A percentile compares a stretch with the other conserved stretches of the same genome.
These are phyloP conservation scores for Cercospora sp. DNA, from an alignment of 2,329 filamentous ascomycete species.

Conservation along the genomic window DNA sequence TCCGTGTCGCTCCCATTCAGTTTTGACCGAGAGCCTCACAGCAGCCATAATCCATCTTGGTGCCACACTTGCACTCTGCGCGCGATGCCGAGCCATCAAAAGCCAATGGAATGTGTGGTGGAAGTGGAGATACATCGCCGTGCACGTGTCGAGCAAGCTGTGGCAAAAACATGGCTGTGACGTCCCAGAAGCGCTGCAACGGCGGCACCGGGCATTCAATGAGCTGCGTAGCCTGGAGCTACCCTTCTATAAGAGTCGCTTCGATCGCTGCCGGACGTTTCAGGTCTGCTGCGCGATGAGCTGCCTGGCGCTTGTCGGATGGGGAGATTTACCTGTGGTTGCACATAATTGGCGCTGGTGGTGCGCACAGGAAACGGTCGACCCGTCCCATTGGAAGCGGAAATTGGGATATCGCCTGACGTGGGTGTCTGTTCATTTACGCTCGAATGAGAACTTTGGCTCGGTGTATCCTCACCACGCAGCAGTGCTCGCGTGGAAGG, in stretches of 20 bases:
- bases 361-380: slow-evolving; percentile 47
- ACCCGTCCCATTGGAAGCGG: slow-evolving; percentile 30
- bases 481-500: slow-evolving; percentile 76
- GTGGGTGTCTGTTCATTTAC: slow-evolving; percentile 33
- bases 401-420: slow-evolving; percentile 36
- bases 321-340: slow-evolving; percentile 44
- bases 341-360: slow-evolving; percentile 41
- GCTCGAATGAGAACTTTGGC: slow-evolving; percentile 24
- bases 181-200: not conserved
- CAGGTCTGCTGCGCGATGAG: slow-evolving; percentile 29
- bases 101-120: not conserved
- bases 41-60: not conserved
- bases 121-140: not conserved
- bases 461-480: slow-evolving; percentile 46
- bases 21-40: not conserved
- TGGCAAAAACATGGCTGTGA: not conserved
- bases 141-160: not conserved
- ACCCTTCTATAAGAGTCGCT: slow-evolving; percentile 31
- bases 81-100: not conserved
- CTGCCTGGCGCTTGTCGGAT: slow-evolving; percentile 44
- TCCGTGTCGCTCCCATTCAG: not conserved
- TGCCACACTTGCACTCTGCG: not conserved
- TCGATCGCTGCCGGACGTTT: slow-evolving; percentile 33
- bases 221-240: slow-evolving; percentile 29
- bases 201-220: not conserved